Conservation (phyloP, 495 filamentous ascomycete species). For the Penicillium canescens region DNA sequence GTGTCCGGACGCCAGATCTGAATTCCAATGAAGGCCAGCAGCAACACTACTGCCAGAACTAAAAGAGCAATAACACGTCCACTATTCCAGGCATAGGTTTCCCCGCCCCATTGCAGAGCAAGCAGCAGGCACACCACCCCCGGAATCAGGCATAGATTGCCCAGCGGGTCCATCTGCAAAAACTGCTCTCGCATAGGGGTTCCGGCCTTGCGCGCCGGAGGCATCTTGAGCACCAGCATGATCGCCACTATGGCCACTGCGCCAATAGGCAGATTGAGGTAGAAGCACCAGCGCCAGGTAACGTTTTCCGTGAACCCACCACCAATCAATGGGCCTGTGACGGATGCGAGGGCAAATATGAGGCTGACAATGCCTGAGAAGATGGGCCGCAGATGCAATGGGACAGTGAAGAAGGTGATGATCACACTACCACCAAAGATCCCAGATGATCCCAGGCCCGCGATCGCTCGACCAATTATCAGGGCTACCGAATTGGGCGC, state of each 20-base stretch:
- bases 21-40: constrained; percentile 3
- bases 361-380: constrained; percentile 44
- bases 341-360: constrained; percentile 42
- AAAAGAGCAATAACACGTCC: constrained; percentile 8
- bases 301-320: constrained; percentile 48
- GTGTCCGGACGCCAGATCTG: not conserved
- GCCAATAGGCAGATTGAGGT: not conserved
- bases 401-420: constrained; percentile 41
- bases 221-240: constrained; percentile 45
- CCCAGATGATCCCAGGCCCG: constrained; percentile 53
- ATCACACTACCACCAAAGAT: constrained; percentile 6
- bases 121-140: not conserved
- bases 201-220: not conserved
- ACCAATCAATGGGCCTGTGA: constrained; percentile 33
- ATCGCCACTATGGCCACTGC: too few species aligned
- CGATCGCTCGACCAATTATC: constrained; percentile 49
- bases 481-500: constrained; percentile 34
- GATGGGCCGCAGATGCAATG: constrained; percentile 44
- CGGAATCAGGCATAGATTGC: not conserved
- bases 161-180: too few species aligned
- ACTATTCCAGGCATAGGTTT: constrained; percentile 10
- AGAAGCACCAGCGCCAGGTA: too few species aligned
- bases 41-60: not conserved
- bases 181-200: too few species aligned
- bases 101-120: constrained; percentile 1